Evolutionary conservation across 768 basidiomycete species (phyloP).

Genomic region (Hericium coralloides): DNA sequence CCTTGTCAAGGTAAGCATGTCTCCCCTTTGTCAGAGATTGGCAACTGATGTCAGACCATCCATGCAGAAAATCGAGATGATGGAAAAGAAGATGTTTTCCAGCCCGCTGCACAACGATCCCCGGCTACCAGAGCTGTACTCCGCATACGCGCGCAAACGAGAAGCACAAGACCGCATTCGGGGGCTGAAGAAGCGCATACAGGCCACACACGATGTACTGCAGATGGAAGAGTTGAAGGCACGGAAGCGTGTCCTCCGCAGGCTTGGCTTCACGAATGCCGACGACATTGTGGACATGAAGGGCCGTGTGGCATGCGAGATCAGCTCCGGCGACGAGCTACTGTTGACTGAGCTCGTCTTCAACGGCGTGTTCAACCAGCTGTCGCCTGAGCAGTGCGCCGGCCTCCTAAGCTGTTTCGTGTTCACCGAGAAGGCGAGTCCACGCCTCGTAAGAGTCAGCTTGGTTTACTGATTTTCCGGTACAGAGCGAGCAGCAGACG

Average conservation of each 20-base stretch:
- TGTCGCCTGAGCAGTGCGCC: slow-evolving; percentile 88
- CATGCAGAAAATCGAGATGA: slow-evolving; percentile 76
- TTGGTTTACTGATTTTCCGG: neutral
- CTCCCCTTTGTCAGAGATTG: neutral
- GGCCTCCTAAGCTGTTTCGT: slow-evolving; percentile 96
- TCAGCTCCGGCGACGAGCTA: slow-evolving; percentile 94
- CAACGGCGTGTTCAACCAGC: slow-evolving; percentile 89
- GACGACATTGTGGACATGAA: slow-evolving; percentile 97
- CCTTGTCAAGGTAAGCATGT: slow-evolving; percentile 58
- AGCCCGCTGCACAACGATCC: slow-evolving; percentile 75
- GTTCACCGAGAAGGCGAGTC: slow-evolving; percentile 84
- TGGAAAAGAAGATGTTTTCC: slow-evolving; percentile 80
- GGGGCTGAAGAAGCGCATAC: slow-evolving; percentile 75
- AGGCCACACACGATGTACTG: slow-evolving; percentile 83
- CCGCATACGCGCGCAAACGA: slow-evolving; percentile 70
- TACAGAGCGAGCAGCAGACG: slow-evolving; percentile 74
- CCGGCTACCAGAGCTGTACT: slow-evolving; percentile 72
- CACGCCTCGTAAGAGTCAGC: neutral
- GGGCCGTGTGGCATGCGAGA: slow-evolving; percentile 97
- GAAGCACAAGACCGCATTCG: slow-evolving; percentile 61
- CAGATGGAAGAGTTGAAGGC: slow-evolving; percentile 96
- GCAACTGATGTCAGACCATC: neutral
- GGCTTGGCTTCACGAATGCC: slow-evolving; percentile 81
- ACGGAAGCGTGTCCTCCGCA: slow-evolving; percentile 86
- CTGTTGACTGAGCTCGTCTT: slow-evolving; percentile 95